Evolutionary conservation across 495 filamentous ascomycete species (phyloP).

Genomic region (Lasiosphaeriaceae sp.): DNA sequence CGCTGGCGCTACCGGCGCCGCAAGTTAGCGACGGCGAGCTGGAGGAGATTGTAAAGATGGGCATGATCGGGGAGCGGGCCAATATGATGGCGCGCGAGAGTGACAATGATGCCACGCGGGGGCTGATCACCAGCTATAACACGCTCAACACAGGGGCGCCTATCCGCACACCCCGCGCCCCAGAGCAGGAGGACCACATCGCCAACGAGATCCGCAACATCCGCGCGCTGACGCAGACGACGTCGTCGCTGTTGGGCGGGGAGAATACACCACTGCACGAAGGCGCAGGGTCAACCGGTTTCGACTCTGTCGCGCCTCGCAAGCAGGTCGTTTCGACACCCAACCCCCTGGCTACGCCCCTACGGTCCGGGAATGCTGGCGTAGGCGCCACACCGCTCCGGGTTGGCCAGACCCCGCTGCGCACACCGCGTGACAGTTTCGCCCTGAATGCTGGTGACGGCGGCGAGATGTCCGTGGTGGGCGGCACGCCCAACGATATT

Average conservation of each 20-base stretch:
- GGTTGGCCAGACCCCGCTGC: conserved; percentile 79
- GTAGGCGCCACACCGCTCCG: conserved; percentile 69
- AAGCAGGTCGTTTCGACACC: conserved; percentile 81
- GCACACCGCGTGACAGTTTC: conserved; percentile 87
- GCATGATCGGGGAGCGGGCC: conserved; percentile 88
- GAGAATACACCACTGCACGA: conserved; percentile 90
- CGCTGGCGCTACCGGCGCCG: conserved; percentile 75
- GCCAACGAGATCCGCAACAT: conserved; percentile 97
- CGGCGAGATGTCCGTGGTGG: conserved; percentile 62
- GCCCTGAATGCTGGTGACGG: conserved; percentile 70
- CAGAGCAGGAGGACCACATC: conserved; percentile 89
- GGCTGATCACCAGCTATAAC: conserved; percentile 80
- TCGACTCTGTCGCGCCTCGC: conserved; percentile 79
- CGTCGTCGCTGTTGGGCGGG: conserved; percentile 91
- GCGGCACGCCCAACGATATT: conserved; percentile 74
- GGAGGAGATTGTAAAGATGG: conserved; percentile 99
- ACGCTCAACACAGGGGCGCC: conserved; percentile 77
- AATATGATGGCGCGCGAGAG: conserved; percentile 68
- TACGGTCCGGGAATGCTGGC: conserved; percentile 65
- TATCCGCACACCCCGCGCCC: conserved; percentile 85
- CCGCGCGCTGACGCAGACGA: conserved; percentile 84
- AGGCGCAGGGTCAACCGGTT: conserved; percentile 76
- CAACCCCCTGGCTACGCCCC: conserved; percentile 91
- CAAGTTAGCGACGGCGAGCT: conserved; percentile 91
- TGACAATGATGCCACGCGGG: conserved; percentile 81